phyloP scores from a whole-genome alignment of 2,329 filamentous ascomycete genomes.

The Endothia cerciana region DNA sequence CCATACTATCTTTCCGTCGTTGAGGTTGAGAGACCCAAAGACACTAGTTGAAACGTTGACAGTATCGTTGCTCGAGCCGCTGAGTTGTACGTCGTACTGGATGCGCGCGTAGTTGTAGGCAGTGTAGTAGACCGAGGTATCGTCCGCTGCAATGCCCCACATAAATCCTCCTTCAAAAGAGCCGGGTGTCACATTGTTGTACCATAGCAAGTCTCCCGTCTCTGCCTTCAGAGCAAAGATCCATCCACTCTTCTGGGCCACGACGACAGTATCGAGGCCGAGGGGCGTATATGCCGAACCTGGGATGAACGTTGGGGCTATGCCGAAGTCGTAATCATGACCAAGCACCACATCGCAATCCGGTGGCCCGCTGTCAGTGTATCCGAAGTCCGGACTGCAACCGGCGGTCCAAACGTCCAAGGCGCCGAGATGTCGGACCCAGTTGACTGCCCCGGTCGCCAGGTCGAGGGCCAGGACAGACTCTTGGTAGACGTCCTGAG shows the following conservation, averaged over 20 bases:
- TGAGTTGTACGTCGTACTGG: background rate
- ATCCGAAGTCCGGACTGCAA: background rate
- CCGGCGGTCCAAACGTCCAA: slow-evolving; percentile 34
- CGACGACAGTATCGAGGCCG: slow-evolving; percentile 34
- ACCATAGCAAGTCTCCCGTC: slow-evolving; percentile 35
- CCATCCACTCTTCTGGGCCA: slow-evolving; percentile 39
- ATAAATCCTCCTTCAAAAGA: slow-evolving; percentile 35
- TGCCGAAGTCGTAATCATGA: too few species aligned
- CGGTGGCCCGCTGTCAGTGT: too few species aligned
- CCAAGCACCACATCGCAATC: too few species aligned
- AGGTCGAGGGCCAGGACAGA: slow-evolving; percentile 36
- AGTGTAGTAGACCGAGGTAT: slow-evolving; percentile 37
- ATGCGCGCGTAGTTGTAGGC: slow-evolving; percentile 32
- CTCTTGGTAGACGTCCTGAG: slow-evolving; percentile 35
- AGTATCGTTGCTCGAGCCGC: background rate
- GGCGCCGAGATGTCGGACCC: slow-evolving; percentile 33
- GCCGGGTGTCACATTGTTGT: slow-evolving; percentile 34
- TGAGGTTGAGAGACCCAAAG: background rate
- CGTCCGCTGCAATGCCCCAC: slow-evolving; percentile 40
- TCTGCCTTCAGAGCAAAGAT: slow-evolving; percentile 36
- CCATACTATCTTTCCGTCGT: background rate
- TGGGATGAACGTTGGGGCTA: slow-evolving; percentile 35
- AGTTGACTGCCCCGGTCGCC: slow-evolving; percentile 33
- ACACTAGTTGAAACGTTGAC: background rate
- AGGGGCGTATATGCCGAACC: slow-evolving; percentile 25